Evolutionary conservation across 1,139 yeast species (phyloP).

Genomic region (Meyerozyma guilliermondii): DNA sequence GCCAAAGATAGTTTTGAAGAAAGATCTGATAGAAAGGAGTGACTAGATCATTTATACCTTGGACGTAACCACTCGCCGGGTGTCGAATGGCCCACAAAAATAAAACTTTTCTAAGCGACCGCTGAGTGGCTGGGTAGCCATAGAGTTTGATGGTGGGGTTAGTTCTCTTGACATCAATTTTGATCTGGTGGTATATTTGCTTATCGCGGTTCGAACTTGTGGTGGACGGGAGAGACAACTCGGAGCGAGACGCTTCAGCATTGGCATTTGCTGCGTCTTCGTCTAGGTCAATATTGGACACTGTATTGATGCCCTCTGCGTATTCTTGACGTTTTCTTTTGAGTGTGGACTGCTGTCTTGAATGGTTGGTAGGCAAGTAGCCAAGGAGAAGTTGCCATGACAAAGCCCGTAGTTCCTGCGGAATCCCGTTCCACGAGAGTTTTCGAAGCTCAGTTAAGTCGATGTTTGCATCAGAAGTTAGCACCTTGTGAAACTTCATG

Average conservation of each 20-base stretch:
- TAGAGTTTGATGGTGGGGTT: slow-evolving; percentile 81
- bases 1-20: slow-evolving; percentile 62
- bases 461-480: slow-evolving; percentile 54
- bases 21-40: slow-evolving; percentile 94
- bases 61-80: slow-evolving; percentile 99
- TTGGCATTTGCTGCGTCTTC: slow-evolving; percentile 21
- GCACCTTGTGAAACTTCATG: slow-evolving; percentile 58
- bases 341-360: slow-evolving; percentile 66
- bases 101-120: slow-evolving; percentile 71
- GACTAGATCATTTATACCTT: slow-evolving; percentile 91
- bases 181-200: slow-evolving; percentile 91
- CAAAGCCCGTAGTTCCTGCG: slow-evolving; percentile 71
- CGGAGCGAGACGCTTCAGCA: slow-evolving; percentile 5
- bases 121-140: slow-evolving; percentile 64
- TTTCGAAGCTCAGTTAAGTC: slow-evolving; percentile 57
- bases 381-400: slow-evolving; percentile 91
- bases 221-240: slow-evolving; percentile 10
- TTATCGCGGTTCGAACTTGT: slow-evolving; percentile 46
- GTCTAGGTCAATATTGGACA: slow-evolving; percentile 42
- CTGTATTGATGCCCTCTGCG: slow-evolving; percentile 53
- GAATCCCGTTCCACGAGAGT: slow-evolving; percentile 93
- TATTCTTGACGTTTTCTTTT: slow-evolving; percentile 84
- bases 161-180: slow-evolving; percentile 92
- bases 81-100: slow-evolving; percentile 96
- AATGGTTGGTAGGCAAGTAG: slow-evolving; percentile 79